Evolutionary conservation across 2,329 filamentous ascomycete species (phyloP), one percentile per base, ranked within the genome.

Genomic region (Calonectria hawksworthii): DNA sequence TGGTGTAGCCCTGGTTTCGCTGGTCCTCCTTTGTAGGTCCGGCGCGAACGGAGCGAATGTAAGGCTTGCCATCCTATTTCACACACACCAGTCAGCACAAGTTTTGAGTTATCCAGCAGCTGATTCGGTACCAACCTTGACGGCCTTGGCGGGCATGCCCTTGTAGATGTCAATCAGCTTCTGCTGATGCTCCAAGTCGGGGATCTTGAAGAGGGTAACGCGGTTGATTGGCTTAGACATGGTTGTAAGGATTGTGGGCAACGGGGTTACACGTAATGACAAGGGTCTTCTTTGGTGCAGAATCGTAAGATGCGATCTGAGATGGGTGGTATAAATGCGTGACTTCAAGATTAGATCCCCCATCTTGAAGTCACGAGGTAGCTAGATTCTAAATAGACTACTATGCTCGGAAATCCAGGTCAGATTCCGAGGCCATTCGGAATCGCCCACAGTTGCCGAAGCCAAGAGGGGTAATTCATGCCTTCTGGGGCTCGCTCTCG

Each of bases 41-140:
- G 1, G 88, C 91, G 84, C 85, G 69, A 0, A 89, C 87, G 4
- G 86, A 85, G 47, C 89, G 77, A 63, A 93, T 92, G 79, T 93
- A 93, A 0, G 89, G 90, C 75, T 92, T 90, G 56, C 90, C 91
- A 72, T 92, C 88, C 92, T 93, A 6, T 68, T 26, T 4, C 23
- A 38, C 11, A 11, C 23, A 38, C 11, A 11, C 0, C 14, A 16
- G 3, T 2, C 10, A 59, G 32, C 16, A 30, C 54, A 1, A 21
- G n/a, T n/a, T n/a, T n/a, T n/a, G n/a, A n/a, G n/a, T n/a, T n/a
- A n/a, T n/a, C n/a, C n/a, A n/a, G n/a, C n/a, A n/a, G n/a, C n/a
- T n/a, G n/a, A n/a, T n/a, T n/a, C n/a, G n/a, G n/a, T n/a, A n/a
- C n/a, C n/a, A n/a, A 87, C 76, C 76, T 85, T 83, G 72, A 84